Percentiles rank a stretch among this genome's conserved stretches.
Evolutionary conservation across 2,329 filamentous ascomycete genomes (phyloP).

Genomic region (Boeremia lycopersici): DNA sequence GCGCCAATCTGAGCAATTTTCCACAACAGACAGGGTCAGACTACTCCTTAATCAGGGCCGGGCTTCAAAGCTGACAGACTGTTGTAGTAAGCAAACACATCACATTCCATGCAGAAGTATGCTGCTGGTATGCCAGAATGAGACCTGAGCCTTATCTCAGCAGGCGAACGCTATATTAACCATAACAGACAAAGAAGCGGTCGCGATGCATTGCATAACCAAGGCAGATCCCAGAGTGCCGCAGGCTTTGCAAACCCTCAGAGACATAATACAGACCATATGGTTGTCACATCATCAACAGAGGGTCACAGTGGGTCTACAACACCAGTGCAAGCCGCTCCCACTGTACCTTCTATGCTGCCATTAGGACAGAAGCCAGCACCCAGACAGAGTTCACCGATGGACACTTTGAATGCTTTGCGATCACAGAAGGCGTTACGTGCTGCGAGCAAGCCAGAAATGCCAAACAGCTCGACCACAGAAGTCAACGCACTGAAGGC

Average conservation of each 20-base stretch:
- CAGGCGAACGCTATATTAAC: conserved; percentile 18
- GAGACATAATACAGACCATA: conserved; percentile 6
- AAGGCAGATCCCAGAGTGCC: background rate
- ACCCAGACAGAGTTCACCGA: background rate
- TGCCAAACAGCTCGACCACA: background rate
- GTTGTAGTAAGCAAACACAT: conserved; percentile 17
- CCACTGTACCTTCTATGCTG: conserved; percentile 31
- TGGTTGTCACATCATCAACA: conserved; percentile 9
- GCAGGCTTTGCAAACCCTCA: background rate
- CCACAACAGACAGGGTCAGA: conserved; percentile 10
- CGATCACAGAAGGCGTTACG: background rate
- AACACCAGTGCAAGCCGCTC: conserved; percentile 28
- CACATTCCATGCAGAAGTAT: conserved; percentile 20
- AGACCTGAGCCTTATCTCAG: conserved; percentile 4
- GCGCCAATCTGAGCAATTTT: conserved; percentile 7
- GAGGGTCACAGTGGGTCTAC: conserved; percentile 24
- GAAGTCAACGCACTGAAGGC: background rate
- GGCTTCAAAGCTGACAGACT: background rate
- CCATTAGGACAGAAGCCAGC: conserved; percentile 1
- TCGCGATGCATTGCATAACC: conserved; percentile 1
- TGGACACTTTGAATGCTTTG: background rate
- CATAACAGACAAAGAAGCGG: conserved; percentile 10
- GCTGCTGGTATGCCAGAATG: conserved; percentile 6
- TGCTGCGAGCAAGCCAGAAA: background rate
- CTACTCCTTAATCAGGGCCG: background rate